A percentile compares a stretch with the other conserved stretches of the same genome.
phyloP scores from a whole-genome alignment of 345 rosid species.

The Aquilaria yunnanensis region DNA sequence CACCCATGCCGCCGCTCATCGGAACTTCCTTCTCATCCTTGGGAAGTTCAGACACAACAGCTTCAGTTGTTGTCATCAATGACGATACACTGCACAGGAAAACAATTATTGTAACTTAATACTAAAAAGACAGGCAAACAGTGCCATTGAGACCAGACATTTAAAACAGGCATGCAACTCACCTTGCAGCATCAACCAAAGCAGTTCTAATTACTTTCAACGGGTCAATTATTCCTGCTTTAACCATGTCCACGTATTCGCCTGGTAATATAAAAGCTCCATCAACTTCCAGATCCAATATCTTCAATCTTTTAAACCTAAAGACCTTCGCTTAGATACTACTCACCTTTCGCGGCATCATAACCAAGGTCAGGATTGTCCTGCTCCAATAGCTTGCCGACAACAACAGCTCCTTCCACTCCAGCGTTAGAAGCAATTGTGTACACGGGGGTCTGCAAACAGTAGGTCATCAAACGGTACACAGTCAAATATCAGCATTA shows the following conservation, averaged over 20 bases:
- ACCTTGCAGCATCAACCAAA: conserved; percentile 95
- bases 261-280: conserved; percentile 31
- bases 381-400: conserved; percentile 90
- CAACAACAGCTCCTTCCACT: conserved; percentile 94
- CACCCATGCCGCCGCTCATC: conserved; percentile 70
- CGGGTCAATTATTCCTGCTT: conserved; percentile 90
- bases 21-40: conserved; percentile 66
- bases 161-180: background rate
- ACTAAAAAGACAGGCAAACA: background rate
- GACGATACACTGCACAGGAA: conserved; percentile 61
- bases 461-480: background rate
- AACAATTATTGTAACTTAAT: background rate
- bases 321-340: background rate
- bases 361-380: conserved; percentile 83
- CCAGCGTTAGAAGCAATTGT: conserved; percentile 89
- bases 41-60: conserved; percentile 77
- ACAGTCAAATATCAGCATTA: background rate
- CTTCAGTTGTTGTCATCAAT: conserved; percentile 93
- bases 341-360: conserved; percentile 91
- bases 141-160: background rate
- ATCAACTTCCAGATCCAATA: no score
- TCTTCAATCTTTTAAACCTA: background rate
- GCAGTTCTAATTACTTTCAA: conserved; percentile 95
- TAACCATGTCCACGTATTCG: conserved; percentile 92
- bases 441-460: conserved; percentile 71